A percentile compares a stretch with the other conserved stretches of the same genome.
Evolutionary conservation across 768 basidiomycete genomes (phyloP).

Genomic region (Serendipita sp.): DNA sequence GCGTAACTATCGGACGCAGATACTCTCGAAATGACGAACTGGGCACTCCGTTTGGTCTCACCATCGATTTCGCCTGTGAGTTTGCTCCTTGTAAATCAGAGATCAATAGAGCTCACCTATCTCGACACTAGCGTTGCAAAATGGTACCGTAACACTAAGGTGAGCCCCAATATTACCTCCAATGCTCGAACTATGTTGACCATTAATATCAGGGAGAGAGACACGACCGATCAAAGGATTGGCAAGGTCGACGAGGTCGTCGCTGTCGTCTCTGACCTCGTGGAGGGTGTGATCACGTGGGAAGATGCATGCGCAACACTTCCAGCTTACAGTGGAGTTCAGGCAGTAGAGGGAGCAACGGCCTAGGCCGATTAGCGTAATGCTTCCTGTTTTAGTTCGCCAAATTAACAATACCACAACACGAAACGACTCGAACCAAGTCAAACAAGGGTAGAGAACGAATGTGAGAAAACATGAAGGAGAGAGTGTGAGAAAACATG

Average conservation of each 20-base stretch:
- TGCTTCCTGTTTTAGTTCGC: too few species aligned
- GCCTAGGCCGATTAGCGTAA: too few species aligned
- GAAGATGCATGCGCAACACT: conserved; percentile 49
- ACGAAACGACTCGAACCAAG: too few species aligned
- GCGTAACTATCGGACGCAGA: conserved; percentile 86
- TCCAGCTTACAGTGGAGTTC: conserved; percentile 73
- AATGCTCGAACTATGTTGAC: not conserved
- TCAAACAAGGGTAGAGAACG: too few species aligned
- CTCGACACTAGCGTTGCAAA: conserved; percentile 54
- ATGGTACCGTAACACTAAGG: conserved; percentile 88
- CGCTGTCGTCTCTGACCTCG: conserved; percentile 58
- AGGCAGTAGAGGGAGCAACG: conserved; percentile 36
- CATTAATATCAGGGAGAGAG: conserved; percentile 52
- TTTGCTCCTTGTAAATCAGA: not conserved
- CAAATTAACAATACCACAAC: too few species aligned
- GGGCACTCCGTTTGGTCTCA: conserved; percentile 92
- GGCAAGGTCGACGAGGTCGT: conserved; percentile 83
- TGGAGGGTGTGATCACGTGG: conserved; percentile 65
- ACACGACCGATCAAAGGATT: conserved; percentile 85
- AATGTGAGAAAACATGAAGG: not conserved
- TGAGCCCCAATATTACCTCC: conserved; percentile 23
- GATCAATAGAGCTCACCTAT: not conserved
- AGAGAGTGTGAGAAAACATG: not conserved
- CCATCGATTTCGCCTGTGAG: conserved; percentile 85
- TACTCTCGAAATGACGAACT: conserved; percentile 97